phyloP scores from a whole-genome alignment of 176 grass and related monocot genomes.

The Alopecurus myosuroides region DNA sequence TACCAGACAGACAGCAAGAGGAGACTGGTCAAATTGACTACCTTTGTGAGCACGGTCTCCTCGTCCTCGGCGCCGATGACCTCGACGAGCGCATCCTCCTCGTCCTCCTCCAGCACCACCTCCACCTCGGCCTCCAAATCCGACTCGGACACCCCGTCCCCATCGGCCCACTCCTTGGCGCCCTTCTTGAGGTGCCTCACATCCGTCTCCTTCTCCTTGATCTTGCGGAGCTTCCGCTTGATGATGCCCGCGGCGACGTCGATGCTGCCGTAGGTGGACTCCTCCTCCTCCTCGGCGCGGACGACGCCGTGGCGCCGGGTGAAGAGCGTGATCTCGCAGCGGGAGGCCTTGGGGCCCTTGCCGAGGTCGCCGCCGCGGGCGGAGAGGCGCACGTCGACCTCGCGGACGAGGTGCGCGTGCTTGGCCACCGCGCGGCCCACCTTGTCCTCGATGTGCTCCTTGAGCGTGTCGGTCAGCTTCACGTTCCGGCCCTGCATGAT shows the following conservation, averaged over 20 bases:
- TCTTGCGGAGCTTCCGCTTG: slow-evolving; percentile 89
- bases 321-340: slow-evolving; percentile 94
- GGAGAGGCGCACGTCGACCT: slow-evolving; percentile 86
- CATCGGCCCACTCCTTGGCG: slow-evolving; percentile 17
- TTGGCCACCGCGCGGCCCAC: slow-evolving; percentile 64
- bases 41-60: slow-evolving; percentile 48
- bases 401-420: slow-evolving; percentile 58
- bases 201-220: slow-evolving; percentile 91
- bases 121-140: background rate
- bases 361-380: slow-evolving; percentile 70
- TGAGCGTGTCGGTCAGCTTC: slow-evolving; percentile 70
- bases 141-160: background rate
- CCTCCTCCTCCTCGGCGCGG: slow-evolving; percentile 83
- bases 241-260: slow-evolving; percentile 69
- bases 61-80: slow-evolving; percentile 47
- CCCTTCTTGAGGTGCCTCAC: slow-evolving; percentile 42
- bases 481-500: slow-evolving; percentile 86
- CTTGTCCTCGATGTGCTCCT: slow-evolving; percentile 95
- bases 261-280: slow-evolving; percentile 71
- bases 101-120: background rate
- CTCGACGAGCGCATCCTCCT: slow-evolving; percentile 20
- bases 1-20: background rate
- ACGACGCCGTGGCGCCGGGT: slow-evolving; percentile 72
- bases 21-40: background rate
- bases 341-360: slow-evolving; percentile 51